Conservation (phyloP, 192 early-diverging fungal genomes). For the Backusella mclennaniae region DNA sequence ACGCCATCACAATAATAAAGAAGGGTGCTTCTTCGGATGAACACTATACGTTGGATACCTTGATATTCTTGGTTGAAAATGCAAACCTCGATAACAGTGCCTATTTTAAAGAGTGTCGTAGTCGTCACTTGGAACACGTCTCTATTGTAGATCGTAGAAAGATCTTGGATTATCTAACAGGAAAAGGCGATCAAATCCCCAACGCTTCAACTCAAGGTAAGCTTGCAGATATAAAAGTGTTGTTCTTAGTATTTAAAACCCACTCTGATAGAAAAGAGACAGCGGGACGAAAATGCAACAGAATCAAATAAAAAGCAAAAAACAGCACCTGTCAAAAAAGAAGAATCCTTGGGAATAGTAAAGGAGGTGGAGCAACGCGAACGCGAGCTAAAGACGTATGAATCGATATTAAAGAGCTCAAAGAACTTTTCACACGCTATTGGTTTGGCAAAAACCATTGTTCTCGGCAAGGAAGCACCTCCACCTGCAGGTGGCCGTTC, state of each 20-base stretch:
- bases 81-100: conserved; percentile 62
- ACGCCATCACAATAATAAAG: conserved; percentile 53
- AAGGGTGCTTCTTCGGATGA: conserved; percentile 53
- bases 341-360: conserved; percentile 33
- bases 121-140: conserved; percentile 60
- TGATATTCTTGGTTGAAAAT: conserved; percentile 71
- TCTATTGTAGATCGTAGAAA: conserved; percentile 72
- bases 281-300: neutral
- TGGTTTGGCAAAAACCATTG: neutral
- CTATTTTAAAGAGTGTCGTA: conserved; percentile 66
- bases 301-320: conserved; percentile 30
- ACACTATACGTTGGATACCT: conserved; percentile 66
- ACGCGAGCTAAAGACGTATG: conserved; percentile 39
- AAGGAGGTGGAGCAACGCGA: conserved; percentile 39
- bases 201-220: conserved; percentile 36
- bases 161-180: conserved; percentile 73
- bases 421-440: conserved; percentile 34
- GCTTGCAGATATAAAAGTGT: neutral
- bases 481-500: neutral
- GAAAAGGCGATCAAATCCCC: conserved; percentile 42
- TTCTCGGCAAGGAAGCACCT: neutral
- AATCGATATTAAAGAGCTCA: conserved; percentile 42
- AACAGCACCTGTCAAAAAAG: conserved; percentile 37
- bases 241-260: no score
- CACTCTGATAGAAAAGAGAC: neutral